phyloP scores from a whole-genome alignment of 805 yeast species.

The Cyberlindnera sargentensis region DNA sequence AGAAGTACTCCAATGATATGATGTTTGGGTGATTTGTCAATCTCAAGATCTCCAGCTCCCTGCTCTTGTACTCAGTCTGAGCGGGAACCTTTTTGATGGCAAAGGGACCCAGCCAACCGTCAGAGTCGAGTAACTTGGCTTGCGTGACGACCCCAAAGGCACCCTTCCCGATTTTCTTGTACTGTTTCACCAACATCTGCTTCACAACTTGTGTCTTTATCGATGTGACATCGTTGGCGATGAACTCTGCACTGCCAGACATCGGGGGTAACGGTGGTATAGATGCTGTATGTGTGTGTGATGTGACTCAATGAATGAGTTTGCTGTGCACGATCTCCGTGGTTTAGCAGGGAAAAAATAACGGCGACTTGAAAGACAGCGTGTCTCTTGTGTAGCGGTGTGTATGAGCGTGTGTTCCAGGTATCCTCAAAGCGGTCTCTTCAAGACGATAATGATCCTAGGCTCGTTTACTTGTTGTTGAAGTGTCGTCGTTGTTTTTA shows the following conservation, averaged over 20 bases:
- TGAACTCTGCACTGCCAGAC: slow-evolving; percentile 29
- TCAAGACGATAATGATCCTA: too few relatives aligned
- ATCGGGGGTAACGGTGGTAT: too few relatives aligned
- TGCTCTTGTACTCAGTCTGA: slow-evolving; percentile 76
- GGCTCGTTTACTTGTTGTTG: too few relatives aligned
- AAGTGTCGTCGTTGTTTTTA: too few relatives aligned
- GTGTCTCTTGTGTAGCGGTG: too few relatives aligned
- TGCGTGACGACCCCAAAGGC: slow-evolving; percentile 83
- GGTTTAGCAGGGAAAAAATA: too few relatives aligned
- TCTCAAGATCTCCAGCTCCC: slow-evolving; percentile 73
- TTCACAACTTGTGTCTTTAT: slow-evolving; percentile 44
- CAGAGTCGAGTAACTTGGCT: slow-evolving; percentile 45
- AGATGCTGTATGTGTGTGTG: too few relatives aligned
- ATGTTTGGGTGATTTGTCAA: slow-evolving; percentile 77
- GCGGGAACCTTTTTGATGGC: slow-evolving; percentile 84
- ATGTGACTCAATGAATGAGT: too few relatives aligned
- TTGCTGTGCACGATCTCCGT: too few relatives aligned
- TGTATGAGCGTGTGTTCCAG: too few relatives aligned
- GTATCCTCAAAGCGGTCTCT: too few relatives aligned
- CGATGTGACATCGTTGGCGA: slow-evolving; percentile 56
- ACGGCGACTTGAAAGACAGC: too few relatives aligned
- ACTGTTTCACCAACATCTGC: slow-evolving; percentile 65
- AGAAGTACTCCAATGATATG: slow-evolving; percentile 60
- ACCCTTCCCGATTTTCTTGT: slow-evolving; percentile 75
- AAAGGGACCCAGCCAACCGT: slow-evolving; percentile 67